Base-by-base conservation (phyloP, 1,139 yeast genomes). In the Spathaspora sp. region DNA sequence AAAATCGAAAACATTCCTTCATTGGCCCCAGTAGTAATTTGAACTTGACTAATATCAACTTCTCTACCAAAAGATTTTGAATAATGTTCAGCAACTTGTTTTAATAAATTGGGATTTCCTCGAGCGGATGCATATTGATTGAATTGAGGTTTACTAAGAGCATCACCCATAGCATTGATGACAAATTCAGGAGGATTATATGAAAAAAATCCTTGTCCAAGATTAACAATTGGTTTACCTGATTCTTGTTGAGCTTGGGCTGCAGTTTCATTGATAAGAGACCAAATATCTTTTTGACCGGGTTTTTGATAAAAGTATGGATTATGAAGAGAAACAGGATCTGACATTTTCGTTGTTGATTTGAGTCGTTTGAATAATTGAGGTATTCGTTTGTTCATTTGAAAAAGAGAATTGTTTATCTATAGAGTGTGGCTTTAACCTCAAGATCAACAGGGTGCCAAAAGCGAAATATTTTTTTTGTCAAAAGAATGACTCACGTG, bases 161-260 rank as follows among this genome's bases (percentile, higher is more conserved):
- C 93, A 40, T 78, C 75, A 53, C 81, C 78, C n/a, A 93, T 95
- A 2, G 97, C 95, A 13, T 81, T 75, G 51, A 87, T 74, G 11
- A 96, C 97, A 67, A 93, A 93, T 17, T 81, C 80, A 0, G 99
- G 99, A 2, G 98, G 97, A 37, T 90, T 80, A 64, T 91, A 93
- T 1, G 97, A 89, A 73, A 93, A 93, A 67, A 93, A 93, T 1
- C 99, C 99, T 65, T 93, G 99, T 34, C 99, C 99, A 50, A 93
- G 77, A 58, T 93, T 93, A 54, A 85, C 84, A 47, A 91, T 82
- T 41, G 89, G 86, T 54, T 84, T 75, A 15, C 89, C 89, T 26
- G 81, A 69, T 47, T 79, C 81, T 39, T 67, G 68, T 45, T 80
- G 82, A 11, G 95, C 89, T 31, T 50, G 56, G 2, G 96, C 96